Evolutionary conservation across 805 yeast species (phyloP), one percentile per base, ranked within the genome.

Genomic region (Teunomyces lycoperdinae): DNA sequence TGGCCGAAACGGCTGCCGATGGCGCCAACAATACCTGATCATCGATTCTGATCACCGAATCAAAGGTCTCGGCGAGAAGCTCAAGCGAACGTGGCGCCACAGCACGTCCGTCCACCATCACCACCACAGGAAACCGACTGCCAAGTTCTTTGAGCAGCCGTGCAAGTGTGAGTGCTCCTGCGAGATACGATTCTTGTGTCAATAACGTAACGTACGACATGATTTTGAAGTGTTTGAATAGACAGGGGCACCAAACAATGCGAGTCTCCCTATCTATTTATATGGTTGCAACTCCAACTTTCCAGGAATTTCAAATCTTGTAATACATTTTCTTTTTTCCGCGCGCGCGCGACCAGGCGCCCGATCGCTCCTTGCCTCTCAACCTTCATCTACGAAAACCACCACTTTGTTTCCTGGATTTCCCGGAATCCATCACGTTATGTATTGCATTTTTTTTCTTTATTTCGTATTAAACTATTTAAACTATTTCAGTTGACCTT

Each of bases 121-220:
- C 49, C 9, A 53, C 57, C 43, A 63, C 46, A 36, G 55, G 53
- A 46, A 56, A 44, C 28, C 47, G 40, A 20, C 66, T 55, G 7
- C 55, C 39, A 28, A 50, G 51, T 16, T 50, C 49, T 24, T 44
- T 49, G 40, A 70, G 46, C 4, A 70, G 58, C 26, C 57, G 45
- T 5, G 59, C 66, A 31, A 70, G 52, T 1, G 66, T 56, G 11
- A 72, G 50, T 3, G 67, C 61, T 4, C 77, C 77, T 0, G 76
- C 71, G 9, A 72, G 50, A 50, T 72, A 72, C 1, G 58, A 45
- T 31, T 68, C 58, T 47, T 62, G 63, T 14, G 70, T 54, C 29
- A 72, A 54, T 3, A 72, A 55, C 13, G 74, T 65, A 20, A 66
- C 64, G 51, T 54, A 64, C 7, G 68, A 38, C 41, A 35, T 35